Evolutionary conservation across 2,329 filamentous ascomycete species (phyloP).

Genomic region (Aspergillus tamarii): DNA sequence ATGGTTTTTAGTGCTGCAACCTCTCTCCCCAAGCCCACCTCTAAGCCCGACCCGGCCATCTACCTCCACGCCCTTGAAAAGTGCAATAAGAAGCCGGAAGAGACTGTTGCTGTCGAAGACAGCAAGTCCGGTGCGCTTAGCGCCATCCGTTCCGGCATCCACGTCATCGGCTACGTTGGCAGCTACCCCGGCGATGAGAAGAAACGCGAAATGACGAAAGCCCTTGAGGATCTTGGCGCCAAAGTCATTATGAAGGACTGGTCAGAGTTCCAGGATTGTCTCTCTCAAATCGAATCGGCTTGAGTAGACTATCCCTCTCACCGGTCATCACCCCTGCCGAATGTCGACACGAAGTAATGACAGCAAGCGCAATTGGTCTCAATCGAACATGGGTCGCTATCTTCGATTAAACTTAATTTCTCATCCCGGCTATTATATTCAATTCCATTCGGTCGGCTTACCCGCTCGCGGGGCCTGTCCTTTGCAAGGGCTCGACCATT

Average conservation of each 20-base stretch:
- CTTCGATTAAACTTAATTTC: slow-evolving; percentile 4
- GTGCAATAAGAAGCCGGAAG: slow-evolving; percentile 69
- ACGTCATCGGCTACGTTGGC: slow-evolving; percentile 82
- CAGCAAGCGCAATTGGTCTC: slow-evolving; percentile 30
- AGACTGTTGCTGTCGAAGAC: slow-evolving; percentile 85
- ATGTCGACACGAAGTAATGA: slow-evolving; percentile 35
- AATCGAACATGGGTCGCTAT: slow-evolving; percentile 8
- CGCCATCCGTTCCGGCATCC: slow-evolving; percentile 76
- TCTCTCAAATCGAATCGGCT: slow-evolving; percentile 45
- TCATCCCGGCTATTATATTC: neutral
- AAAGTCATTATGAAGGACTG: slow-evolving; percentile 61
- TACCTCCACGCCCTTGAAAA: slow-evolving; percentile 77
- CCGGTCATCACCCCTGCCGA: neutral
- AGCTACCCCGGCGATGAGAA: slow-evolving; percentile 66
- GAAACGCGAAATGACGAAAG: slow-evolving; percentile 66
- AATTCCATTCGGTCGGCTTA: neutral
- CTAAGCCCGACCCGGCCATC: slow-evolving; percentile 88
- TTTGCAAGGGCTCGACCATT: neutral
- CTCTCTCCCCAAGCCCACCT: slow-evolving; percentile 76
- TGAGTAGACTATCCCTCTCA: neutral
- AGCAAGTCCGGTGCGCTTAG: slow-evolving; percentile 82
- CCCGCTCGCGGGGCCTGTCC: neutral
- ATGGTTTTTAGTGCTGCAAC: slow-evolving; percentile 82
- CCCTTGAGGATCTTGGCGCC: slow-evolving; percentile 64
- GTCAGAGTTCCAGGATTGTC: slow-evolving; percentile 48